phyloP scores from a whole-genome alignment of 257 asterid species.

The Primulina eburnea region DNA sequence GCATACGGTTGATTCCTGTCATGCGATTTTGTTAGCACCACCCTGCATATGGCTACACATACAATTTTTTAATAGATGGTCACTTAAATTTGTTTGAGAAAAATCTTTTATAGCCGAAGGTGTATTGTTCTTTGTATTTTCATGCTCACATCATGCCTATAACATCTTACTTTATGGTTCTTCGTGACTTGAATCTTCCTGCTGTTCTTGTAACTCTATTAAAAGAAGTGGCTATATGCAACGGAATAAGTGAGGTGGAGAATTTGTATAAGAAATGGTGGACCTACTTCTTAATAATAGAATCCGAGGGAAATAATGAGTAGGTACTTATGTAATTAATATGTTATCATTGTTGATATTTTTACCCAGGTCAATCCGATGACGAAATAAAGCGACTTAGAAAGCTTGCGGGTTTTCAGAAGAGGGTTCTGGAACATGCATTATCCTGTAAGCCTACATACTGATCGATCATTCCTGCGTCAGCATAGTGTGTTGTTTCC shows the following conservation, averaged over 20 bases:
- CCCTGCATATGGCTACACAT: not conserved
- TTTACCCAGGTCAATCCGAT: slow-evolving; percentile 30
- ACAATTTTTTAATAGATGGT: not conserved
- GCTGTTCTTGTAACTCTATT: too few species aligned
- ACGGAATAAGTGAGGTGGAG: not conserved
- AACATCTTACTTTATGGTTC: too few species aligned
- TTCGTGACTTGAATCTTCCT: too few species aligned
- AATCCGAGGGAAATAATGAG: not conserved
- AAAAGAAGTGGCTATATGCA: too few species aligned
- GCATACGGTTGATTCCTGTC: not conserved
- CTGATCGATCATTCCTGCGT: slow-evolving; percentile 3
- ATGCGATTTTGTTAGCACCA: not conserved
- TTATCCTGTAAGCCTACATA: slow-evolving; percentile 55
- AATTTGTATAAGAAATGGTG: not conserved
- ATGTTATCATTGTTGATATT: slow-evolving; percentile 5
- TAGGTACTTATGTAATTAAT: not conserved
- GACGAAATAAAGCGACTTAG: slow-evolving; percentile 45
- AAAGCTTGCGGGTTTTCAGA: slow-evolving; percentile 80
- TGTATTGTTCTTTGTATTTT: not conserved
- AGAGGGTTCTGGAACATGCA: slow-evolving; percentile 72
- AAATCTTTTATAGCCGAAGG: not conserved
- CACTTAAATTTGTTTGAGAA: not conserved
- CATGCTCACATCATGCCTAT: not conserved
- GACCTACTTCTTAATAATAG: not conserved
- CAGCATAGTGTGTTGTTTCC: not conserved